phyloP scores from a whole-genome alignment of 2,329 filamentous ascomycete species.

The Helotiales sp. region DNA sequence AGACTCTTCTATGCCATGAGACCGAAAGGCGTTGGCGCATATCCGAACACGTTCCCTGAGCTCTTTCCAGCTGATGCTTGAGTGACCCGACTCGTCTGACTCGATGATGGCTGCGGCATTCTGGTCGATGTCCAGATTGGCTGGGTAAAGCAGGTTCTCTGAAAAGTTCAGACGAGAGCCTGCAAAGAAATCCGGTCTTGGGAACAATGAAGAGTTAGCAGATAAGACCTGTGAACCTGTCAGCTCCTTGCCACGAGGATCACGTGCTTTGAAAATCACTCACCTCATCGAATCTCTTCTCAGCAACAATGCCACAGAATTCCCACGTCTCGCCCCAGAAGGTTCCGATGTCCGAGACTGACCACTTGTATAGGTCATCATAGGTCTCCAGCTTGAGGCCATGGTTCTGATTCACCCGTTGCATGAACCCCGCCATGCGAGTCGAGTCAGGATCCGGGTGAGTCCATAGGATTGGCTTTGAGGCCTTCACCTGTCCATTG shows the following conservation, averaged over 20 bases:
- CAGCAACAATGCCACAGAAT: conserved; percentile 74
- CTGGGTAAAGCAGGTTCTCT: conserved; percentile 88
- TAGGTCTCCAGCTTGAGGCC: conserved; percentile 64
- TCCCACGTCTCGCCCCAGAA: conserved; percentile 91
- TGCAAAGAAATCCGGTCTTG: conserved; percentile 82
- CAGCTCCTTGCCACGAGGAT: too few relatives aligned
- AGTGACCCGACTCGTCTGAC: conserved; percentile 67
- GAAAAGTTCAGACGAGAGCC: conserved; percentile 85
- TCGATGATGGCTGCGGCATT: conserved; percentile 72
- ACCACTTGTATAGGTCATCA: conserved; percentile 81
- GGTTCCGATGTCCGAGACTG: conserved; percentile 67
- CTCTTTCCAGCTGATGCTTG: conserved; percentile 71
- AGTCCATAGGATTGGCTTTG: conserved; percentile 58
- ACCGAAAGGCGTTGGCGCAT: conserved; percentile 70
- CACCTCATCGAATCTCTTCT: conserved; percentile 61
- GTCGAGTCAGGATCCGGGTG: conserved; percentile 68
- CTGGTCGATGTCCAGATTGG: conserved; percentile 53
- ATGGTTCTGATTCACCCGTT: conserved; percentile 68
- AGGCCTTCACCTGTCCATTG: conserved; percentile 3
- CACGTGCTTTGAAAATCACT: conserved; percentile 24
- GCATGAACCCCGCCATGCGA: conserved; percentile 71
- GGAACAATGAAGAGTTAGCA: conserved; percentile 71
- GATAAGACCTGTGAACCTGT: conserved; percentile 62
- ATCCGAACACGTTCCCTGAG: conserved; percentile 75
- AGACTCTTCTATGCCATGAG: conserved; percentile 56